phyloP scores from a whole-genome alignment of 768 basidiomycete genomes.

The Pholiota molesta region DNA sequence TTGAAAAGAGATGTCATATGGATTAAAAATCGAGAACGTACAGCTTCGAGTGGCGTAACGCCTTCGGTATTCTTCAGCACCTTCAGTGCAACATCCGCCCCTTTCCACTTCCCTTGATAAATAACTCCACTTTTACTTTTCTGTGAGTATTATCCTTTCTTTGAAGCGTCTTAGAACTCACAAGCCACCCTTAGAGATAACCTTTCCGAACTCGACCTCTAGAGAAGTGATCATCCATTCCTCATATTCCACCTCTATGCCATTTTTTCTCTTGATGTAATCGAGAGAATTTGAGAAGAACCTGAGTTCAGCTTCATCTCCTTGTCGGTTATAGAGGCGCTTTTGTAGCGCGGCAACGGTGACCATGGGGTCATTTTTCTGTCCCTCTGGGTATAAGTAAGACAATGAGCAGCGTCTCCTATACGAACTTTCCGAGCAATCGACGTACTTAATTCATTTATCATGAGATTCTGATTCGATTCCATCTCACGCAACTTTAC shows the following conservation, averaged over 20 bases:
- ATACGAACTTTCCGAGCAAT: neutral
- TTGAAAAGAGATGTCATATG: neutral
- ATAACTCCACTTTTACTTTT: constrained; percentile 8
- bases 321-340: neutral
- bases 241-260: neutral
- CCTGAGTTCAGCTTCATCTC: neutral
- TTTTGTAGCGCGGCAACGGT: neutral
- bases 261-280: neutral
- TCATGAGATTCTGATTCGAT: neutral
- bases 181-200: constrained; percentile 23
- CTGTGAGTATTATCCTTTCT: neutral
- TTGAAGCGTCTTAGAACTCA: constrained; percentile 1
- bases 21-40: neutral
- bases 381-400: neutral
- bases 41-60: constrained; percentile 9
- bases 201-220: constrained; percentile 22
- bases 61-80: constrained; percentile 13
- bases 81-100: constrained; percentile 18
- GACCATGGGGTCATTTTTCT: neutral
- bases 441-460: neutral
- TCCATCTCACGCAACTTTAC: neutral
- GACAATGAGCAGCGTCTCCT: neutral
- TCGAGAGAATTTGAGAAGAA: neutral
- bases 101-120: constrained; percentile 14
- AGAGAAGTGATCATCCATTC: constrained; percentile 23